These are phyloP conservation scores for Dentipellis sp. DNA, from an alignment of 768 basidiomycete species.

Conservation along the genomic window DNA sequence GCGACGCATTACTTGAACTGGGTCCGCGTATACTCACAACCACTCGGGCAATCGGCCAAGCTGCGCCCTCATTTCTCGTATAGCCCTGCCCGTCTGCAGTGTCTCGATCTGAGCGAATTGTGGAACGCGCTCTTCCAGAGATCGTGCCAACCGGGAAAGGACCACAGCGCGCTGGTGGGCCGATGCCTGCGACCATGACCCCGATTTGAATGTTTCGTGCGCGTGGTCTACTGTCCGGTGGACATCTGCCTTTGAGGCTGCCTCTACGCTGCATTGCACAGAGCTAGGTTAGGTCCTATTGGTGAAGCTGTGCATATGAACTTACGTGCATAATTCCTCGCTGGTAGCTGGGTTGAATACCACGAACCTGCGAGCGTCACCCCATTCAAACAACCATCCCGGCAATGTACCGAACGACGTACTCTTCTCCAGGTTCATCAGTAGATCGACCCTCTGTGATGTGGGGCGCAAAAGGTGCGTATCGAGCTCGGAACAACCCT, in stretches of 20 bases:
- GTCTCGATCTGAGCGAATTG: conserved; percentile 60
- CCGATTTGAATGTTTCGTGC: conserved; percentile 51
- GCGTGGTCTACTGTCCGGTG: conserved; percentile 42
- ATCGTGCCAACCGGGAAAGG: conserved; percentile 53
- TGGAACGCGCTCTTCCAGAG: conserved; percentile 46
- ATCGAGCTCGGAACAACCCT: not conserved
- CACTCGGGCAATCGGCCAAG: conserved; percentile 75
- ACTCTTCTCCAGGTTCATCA: not conserved
- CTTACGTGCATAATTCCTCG: conserved; percentile 44
- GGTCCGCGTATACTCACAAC: conserved; percentile 45
- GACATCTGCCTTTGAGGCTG: conserved; percentile 45
- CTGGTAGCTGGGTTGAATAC: conserved; percentile 67
- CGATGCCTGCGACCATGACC: conserved; percentile 63
- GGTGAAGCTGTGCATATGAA: not conserved
- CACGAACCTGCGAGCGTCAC: conserved; percentile 29
- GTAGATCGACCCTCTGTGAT: not conserved
- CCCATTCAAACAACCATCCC: not conserved
- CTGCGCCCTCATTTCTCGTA: conserved; percentile 78
- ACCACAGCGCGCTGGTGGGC: conserved; percentile 51
- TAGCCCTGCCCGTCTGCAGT: conserved; percentile 71
- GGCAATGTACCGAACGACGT: not conserved
- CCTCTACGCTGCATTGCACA: conserved; percentile 35
- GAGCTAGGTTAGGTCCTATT: not conserved
- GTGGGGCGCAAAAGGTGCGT: not conserved
- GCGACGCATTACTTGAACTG: not conserved